These are phyloP conservation scores for Pythium periplocum DNA, from an alignment of 352 stramenopile genomes.

Conservation along the genomic window DNA sequence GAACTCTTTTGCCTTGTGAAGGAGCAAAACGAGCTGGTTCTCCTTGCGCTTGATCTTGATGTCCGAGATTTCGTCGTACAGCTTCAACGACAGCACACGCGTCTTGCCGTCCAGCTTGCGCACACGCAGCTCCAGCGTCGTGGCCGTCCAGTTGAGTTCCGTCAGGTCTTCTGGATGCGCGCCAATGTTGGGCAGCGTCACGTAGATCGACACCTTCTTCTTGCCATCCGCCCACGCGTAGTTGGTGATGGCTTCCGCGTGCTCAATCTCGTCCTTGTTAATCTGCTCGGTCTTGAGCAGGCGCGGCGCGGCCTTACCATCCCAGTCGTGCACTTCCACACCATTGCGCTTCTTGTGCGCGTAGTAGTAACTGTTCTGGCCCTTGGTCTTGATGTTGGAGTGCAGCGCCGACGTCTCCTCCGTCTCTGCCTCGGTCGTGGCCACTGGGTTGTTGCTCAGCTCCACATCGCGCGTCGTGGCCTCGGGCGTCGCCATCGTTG, in stretches of 20 bases:
- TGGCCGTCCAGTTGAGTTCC: slow-evolving; percentile 59
- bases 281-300: slow-evolving; percentile 58
- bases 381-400: slow-evolving; percentile 78
- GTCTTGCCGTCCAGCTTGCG: slow-evolving; percentile 67
- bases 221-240: slow-evolving; percentile 84
- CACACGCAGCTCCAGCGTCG: slow-evolving; percentile 52
- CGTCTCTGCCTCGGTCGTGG: too few relatives aligned
- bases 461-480: too few relatives aligned
- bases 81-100: slow-evolving; percentile 58
- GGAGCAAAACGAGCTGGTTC: slow-evolving; percentile 71
- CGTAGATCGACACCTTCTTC: slow-evolving; percentile 73
- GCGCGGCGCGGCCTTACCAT: slow-evolving; percentile 68
- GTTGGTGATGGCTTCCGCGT: slow-evolving; percentile 54
- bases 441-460: too few relatives aligned
- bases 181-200: slow-evolving; percentile 63
- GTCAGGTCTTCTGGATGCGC: slow-evolving; percentile 55
- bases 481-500: slow-evolving; percentile 11
- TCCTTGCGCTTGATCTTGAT: slow-evolving; percentile 76
- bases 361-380: slow-evolving; percentile 87
- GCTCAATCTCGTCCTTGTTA: slow-evolving; percentile 26
- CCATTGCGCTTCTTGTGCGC: slow-evolving; percentile 79
- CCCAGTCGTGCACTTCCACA: slow-evolving; percentile 79
- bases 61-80: slow-evolving; percentile 80
- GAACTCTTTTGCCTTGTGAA: slow-evolving; percentile 75
- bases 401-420: slow-evolving; percentile 52